Conservation (phyloP, 176 grass and related monocot species). For the Cocos nucifera region DNA sequence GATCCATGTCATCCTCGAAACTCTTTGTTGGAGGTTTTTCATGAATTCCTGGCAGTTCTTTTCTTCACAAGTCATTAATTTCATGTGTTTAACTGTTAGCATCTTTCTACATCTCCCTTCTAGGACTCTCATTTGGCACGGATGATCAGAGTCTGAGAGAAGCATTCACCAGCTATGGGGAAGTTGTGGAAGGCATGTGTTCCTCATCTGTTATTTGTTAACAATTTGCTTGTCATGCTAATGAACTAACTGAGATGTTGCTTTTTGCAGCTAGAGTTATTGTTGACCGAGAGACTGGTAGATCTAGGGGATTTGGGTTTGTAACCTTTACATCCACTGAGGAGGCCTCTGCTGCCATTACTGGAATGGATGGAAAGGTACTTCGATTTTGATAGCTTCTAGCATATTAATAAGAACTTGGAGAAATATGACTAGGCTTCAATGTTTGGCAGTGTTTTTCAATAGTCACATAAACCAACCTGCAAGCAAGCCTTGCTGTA, state of each 20-base stretch:
- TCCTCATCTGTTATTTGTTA: not conserved
- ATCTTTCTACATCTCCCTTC: not conserved
- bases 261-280: slow-evolving; percentile 69
- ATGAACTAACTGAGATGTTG: slow-evolving; percentile 1
- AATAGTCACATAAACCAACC: no score
- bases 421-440: no score
- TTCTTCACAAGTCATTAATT: slow-evolving; percentile 10
- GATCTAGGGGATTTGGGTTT: slow-evolving; percentile 97
- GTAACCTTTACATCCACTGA: slow-evolving; percentile 65
- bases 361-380: slow-evolving; percentile 77
- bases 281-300: slow-evolving; percentile 61
- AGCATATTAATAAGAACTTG: slow-evolving; percentile 4
- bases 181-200: slow-evolving; percentile 59
- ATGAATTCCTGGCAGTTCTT: not conserved
- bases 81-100: not conserved
- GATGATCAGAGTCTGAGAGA: slow-evolving; percentile 57
- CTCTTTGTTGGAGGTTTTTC: slow-evolving; percentile 64
- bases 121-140: slow-evolving; percentile 62
- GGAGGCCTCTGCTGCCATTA: slow-evolving; percentile 75
- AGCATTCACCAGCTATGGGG: slow-evolving; percentile 53
- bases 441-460: no score
- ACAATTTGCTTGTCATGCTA: not conserved
- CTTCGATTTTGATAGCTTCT: not conserved
- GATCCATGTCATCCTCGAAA: slow-evolving; percentile 98
- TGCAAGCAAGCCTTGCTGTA: no score